phyloP scores from a whole-genome alignment of 805 yeast species.

The Starmerella apicola region DNA sequence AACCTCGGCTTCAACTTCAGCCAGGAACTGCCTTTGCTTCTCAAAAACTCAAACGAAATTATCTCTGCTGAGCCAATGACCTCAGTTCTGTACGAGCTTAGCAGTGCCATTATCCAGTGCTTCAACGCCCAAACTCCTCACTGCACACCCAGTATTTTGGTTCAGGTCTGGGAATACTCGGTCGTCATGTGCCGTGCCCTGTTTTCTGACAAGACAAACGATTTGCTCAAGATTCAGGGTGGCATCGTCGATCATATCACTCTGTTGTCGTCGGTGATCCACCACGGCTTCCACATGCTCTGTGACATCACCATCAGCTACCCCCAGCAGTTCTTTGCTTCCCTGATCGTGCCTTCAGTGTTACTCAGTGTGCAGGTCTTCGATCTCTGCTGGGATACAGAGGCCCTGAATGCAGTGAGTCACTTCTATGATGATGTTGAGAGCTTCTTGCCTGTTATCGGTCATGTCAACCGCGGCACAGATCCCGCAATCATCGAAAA shows the following conservation, averaged over 20 bases:
- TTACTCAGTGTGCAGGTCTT: slow-evolving; percentile 21
- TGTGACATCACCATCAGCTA: slow-evolving; percentile 16
- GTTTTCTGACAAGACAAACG: slow-evolving; percentile 30
- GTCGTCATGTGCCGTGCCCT: slow-evolving; percentile 65
- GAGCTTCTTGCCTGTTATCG: background rate
- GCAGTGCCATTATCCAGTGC: slow-evolving; percentile 15
- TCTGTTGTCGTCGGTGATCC: slow-evolving; percentile 3
- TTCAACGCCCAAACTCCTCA: slow-evolving; percentile 17
- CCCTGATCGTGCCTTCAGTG: slow-evolving; percentile 30
- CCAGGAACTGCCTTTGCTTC: slow-evolving; percentile 5
- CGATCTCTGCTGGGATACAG: slow-evolving; percentile 40
- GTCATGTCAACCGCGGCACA: slow-evolving; percentile 34
- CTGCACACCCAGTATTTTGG: slow-evolving; percentile 36
- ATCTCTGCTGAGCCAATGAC: slow-evolving; percentile 2
- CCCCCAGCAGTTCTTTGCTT: slow-evolving; percentile 11
- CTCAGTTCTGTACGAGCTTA: slow-evolving; percentile 15
- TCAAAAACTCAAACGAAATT: slow-evolving; percentile 2
- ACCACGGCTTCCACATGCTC: slow-evolving; percentile 18
- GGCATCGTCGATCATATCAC: slow-evolving; percentile 12
- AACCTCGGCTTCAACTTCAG: slow-evolving; percentile 12
- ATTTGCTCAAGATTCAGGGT: slow-evolving; percentile 10
- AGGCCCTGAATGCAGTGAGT: slow-evolving; percentile 55
- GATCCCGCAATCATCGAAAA: slow-evolving; percentile 32
- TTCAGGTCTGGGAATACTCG: slow-evolving; percentile 76
- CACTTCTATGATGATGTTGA: slow-evolving; percentile 68